These are phyloP conservation scores for Piloderma croceum DNA, from an alignment of 768 basidiomycete species.

Conservation along the genomic window DNA sequence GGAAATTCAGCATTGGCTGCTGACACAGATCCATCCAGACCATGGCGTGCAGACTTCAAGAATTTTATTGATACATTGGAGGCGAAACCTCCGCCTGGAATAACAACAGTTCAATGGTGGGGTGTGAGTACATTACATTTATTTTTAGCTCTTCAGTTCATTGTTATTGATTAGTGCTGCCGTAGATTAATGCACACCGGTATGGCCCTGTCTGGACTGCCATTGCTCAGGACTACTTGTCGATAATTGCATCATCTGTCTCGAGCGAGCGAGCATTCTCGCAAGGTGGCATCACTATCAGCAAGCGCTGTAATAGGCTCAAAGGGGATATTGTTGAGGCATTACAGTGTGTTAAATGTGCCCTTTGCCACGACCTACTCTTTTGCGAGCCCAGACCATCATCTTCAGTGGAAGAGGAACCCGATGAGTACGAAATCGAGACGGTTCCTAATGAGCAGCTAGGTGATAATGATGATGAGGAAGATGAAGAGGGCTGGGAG, in stretches of 20 bases:
- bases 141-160: background rate
- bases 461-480: no score
- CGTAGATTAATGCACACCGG: constrained; percentile 12
- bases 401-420: no score
- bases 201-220: constrained; percentile 24
- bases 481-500: no score
- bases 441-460: no score
- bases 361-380: constrained; percentile 12
- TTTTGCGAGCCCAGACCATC: no score
- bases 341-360: constrained; percentile 18
- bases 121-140: constrained; percentile 13
- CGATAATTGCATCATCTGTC: no score
- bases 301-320: constrained; percentile 17
- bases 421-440: no score
- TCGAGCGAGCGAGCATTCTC: constrained; percentile 18
- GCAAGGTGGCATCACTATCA: no score
- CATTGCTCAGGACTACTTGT: constrained; percentile 22
- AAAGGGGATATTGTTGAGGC: constrained; percentile 22
- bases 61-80: constrained; percentile 3
- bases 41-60: no score
- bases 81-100: constrained; percentile 2
- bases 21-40: background rate
- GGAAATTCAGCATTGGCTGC: background rate
- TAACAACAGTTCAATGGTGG: constrained; percentile 17
- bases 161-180: background rate